phyloP scores from a whole-genome alignment of 306 rosid species.

The Dalbergia oliveri region DNA sequence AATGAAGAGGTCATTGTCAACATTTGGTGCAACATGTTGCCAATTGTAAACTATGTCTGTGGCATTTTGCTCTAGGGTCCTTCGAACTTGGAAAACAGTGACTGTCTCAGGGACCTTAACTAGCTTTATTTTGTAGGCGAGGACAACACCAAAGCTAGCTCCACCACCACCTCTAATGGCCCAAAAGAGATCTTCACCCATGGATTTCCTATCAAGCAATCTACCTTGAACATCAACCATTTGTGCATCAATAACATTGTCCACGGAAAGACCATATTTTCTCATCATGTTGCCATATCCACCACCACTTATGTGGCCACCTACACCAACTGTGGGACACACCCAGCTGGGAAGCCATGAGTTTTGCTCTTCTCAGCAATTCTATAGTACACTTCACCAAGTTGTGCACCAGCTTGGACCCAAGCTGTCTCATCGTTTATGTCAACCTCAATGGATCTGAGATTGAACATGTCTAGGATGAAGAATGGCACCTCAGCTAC shows the following conservation, averaged over 20 bases:
- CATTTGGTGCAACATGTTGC: slow-evolving; percentile 64
- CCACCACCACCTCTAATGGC: slow-evolving; percentile 89
- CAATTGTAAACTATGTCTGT: slow-evolving; percentile 65
- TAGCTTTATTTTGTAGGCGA: slow-evolving; percentile 69
- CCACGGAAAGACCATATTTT: slow-evolving; percentile 69
- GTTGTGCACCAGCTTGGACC: slow-evolving; percentile 69
- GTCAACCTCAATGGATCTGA: slow-evolving; percentile 59
- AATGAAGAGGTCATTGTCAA: slow-evolving; percentile 56
- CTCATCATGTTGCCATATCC: slow-evolving; percentile 87
- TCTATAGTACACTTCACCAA: slow-evolving; percentile 70
- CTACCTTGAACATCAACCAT: slow-evolving; percentile 65
- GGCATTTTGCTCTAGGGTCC: slow-evolving; percentile 66
- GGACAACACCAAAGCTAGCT: slow-evolving; percentile 72
- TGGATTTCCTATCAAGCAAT: slow-evolving; percentile 62
- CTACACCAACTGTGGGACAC: slow-evolving; percentile 80
- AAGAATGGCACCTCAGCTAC: slow-evolving; percentile 64
- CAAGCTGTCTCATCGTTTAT: slow-evolving; percentile 60
- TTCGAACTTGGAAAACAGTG: slow-evolving; percentile 64
- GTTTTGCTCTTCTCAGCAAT: slow-evolving; percentile 63
- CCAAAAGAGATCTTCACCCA: slow-evolving; percentile 95
- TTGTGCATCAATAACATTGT: slow-evolving; percentile 69
- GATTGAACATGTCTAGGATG: slow-evolving; percentile 76
- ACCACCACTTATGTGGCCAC: slow-evolving; percentile 83
- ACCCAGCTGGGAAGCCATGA: slow-evolving; percentile 80
- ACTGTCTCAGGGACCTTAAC: slow-evolving; percentile 67